Evolutionary conservation across 306 rosid species (phyloP), one percentile per base, ranked within the genome.

Genomic region (Medicago lupulina): DNA sequence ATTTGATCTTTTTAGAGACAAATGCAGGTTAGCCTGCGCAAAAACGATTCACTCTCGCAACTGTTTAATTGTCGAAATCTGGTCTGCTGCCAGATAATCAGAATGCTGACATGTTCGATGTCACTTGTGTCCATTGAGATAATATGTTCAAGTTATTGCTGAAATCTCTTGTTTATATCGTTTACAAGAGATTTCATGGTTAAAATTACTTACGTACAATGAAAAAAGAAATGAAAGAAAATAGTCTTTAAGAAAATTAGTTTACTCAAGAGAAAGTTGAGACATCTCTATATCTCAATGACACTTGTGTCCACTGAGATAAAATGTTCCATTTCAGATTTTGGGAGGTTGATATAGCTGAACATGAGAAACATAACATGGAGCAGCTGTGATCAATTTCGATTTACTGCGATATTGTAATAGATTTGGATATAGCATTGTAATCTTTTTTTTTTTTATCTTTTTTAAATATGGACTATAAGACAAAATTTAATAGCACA

Each of bases 21-120:
- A 23, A 28, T 15, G 63, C 38, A 3, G 61, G 41, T 51, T 69
- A 15, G 43, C 19, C 50, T 58, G n/a, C 11, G 15, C 47, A 16
- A 49, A 59, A 75, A 72, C 40, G 73, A 60, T 39, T 71, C 34
- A 31, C 16, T 41, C 74, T 77, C 67, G 21, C 54, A 21, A 38
- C 49, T 76, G 34, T 55, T 55, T 8, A 55, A 57, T 19, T 9
- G 3, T 60, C 7, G 41, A 60, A 60, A 60, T 60, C 18, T 6
- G 66, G 18, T 28, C 64, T 12, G 39, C 8, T 60, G 6, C 31
- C 10, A 15, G 18, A 25, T 59, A 28, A 25, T 59, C 65, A 6
- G 39, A 59, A 59, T 59, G 40, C 25, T 39, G 25, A 25, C 6
- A 3, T 18, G 60, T 54, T 54, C 28, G 19, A 55, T 9, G 25